Evolutionary conservation across 208 protist species (phyloP), one percentile per base, ranked within the genome.

Genomic region (Endotrypanum monterogeii): DNA sequence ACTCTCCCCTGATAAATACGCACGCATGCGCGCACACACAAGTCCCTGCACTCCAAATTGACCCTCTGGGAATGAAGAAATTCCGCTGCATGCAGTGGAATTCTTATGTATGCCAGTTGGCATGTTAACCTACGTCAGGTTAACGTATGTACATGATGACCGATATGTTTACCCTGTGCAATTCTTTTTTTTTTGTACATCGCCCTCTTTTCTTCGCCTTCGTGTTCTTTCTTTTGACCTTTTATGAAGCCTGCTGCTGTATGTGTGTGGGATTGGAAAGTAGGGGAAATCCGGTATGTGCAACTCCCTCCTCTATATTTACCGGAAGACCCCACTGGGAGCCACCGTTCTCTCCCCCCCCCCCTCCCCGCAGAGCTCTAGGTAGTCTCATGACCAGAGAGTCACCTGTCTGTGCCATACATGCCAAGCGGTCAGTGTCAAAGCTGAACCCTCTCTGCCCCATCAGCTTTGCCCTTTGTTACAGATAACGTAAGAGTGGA

Each of bases 81-180:
- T 55, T 39, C 39, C 3, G 12, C 20, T n/a, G n/a, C 44, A 14
- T 68, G 25, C 41, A 8, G 14, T 52, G 14, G 23, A 39, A 39
- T 1, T 52, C 30, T 7, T 11, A 50, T 55, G 16, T 20, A 23
- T 23, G 11, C 41, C 44, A 35, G 9, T 68, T 52, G 2, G 2
- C 37, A 6, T 44, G 18, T 60, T 35, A 28, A 28, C 20, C 18
- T 23, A 48, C 44, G 23, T n/a, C 3, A 39, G 35, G 8, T 23
- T 48, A 11, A 20, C 60, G 16, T 46, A 51, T 68, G 63, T 68
- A 68, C 46, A 30, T 54, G 12, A 55, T 25, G 63, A 68, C 28
- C n/a, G 7, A 18, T 41, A 30, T 5, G 12, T 48, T 11, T 11
- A 48, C 44, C 44, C 44, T 11, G 44, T 48, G 44, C n/a, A n/a